Evolutionary conservation across 176 grass and related monocot genomes (phyloP).

Genomic region (Carex parvula): DNA sequence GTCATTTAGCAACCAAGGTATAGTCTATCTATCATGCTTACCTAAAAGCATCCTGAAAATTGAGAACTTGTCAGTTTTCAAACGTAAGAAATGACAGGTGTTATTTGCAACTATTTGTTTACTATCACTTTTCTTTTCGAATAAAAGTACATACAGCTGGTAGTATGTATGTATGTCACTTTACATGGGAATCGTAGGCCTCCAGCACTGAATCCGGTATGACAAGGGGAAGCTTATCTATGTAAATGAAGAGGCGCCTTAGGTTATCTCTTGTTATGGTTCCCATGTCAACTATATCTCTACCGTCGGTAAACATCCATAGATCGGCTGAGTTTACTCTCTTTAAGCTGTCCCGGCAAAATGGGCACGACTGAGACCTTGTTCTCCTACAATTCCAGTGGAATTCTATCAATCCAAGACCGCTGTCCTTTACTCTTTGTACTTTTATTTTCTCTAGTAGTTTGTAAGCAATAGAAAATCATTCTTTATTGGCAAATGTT

Average conservation of each 20-base stretch:
- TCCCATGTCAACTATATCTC: conserved; percentile 60
- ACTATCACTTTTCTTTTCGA: background rate
- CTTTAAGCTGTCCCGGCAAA: conserved; percentile 81
- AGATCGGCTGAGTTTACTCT: conserved; percentile 71
- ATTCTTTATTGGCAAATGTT: background rate
- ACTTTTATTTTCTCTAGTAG: background rate
- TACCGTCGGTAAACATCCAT: conserved; percentile 64
- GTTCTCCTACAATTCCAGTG: conserved; percentile 55
- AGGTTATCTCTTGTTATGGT: conserved; percentile 67
- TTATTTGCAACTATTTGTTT: conserved; percentile 10
- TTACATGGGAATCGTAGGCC: conserved; percentile 92
- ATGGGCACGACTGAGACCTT: conserved; percentile 80
- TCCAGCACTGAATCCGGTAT: conserved; percentile 63
- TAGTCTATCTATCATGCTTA: background rate
- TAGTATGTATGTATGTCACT: conserved; percentile 36
- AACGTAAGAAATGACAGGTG: background rate
- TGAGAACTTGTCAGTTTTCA: background rate
- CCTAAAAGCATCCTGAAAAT: background rate
- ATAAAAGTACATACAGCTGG: conserved; percentile 10
- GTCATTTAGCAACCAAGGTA: background rate
- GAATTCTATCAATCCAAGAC: conserved; percentile 3
- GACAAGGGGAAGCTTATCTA: conserved; percentile 75
- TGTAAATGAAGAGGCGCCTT: conserved; percentile 56
- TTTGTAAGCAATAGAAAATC: background rate
- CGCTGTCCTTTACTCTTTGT: background rate